Evolutionary conservation across 2,329 filamentous ascomycete genomes (phyloP), one percentile per base, ranked within the genome.

Genomic region (Dactylella cylindrospora): DNA sequence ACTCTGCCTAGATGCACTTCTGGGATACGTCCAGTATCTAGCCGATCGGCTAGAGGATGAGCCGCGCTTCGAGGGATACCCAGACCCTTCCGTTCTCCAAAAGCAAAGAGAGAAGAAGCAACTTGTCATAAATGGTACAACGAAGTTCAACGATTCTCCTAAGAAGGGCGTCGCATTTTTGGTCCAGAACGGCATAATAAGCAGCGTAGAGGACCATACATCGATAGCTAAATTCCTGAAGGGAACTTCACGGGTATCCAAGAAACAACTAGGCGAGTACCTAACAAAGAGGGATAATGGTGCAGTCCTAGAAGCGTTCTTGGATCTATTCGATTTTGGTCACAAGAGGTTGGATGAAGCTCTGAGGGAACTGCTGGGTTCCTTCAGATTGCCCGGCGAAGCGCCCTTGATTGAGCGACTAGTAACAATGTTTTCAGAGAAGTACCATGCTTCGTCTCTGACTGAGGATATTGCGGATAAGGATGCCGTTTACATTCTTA

Each of bases 121-220:
- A 70, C 80, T 90, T 40, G 94, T 98, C 65, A 88, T 96, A 66
- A 84, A 85, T 67, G 93, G 91, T 40, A 84, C 89, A 3, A 82
- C 80, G 62, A 95, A 93, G 70, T 98, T 98, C 76, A 98, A 98
- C 70, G 91, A 97, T 71, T 91, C 84, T 66, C 90, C 93, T 0
- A 95, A 95, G 74, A 84, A 81, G 20, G 93, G 93, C 2, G 81
- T 98, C 54, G 88, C 85, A 6, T 96, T 88, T 71, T 78, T 98
- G 3, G 84, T 86, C 45, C 84, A 86, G 5, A 84, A 95, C 68
- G 89, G 88, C 35, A 87, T 98, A 67, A 94, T 98, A 57, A 78
- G 84, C 22, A 81, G 90, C 71, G 79, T 83, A 0, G 80, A 82
- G 36, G 80, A 95, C 70, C 84, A 90, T 4, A 75, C 79, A n/a